Evolutionary conservation across 2,329 filamentous ascomycete genomes (phyloP).

Genomic region (Neofusicoccum parvum): DNA sequence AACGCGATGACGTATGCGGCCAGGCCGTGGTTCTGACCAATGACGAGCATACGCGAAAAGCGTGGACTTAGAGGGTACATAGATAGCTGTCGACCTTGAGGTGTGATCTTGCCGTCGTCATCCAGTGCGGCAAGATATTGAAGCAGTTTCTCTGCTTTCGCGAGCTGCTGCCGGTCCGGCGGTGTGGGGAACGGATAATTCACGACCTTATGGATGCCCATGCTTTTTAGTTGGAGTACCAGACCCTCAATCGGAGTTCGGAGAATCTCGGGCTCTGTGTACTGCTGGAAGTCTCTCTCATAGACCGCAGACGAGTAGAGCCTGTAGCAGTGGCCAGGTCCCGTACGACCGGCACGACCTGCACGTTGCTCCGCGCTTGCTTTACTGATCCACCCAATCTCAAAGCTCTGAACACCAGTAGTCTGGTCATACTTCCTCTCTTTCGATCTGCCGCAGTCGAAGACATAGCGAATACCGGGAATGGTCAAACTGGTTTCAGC

Average conservation of each 20-base stretch:
- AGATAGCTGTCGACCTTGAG: conserved; percentile 78
- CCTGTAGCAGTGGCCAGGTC: conserved; percentile 92
- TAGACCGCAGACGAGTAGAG: conserved; percentile 94
- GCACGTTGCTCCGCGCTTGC: conserved; percentile 89
- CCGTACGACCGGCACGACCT: conserved; percentile 92
- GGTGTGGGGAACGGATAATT: conserved; percentile 97
- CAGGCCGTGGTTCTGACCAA: conserved; percentile 81
- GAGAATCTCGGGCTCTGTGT: conserved; percentile 84
- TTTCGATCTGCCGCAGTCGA: conserved; percentile 90
- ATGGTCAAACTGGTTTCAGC: conserved; percentile 98
- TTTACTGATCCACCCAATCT: conserved; percentile 96
- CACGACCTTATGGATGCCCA: conserved; percentile 86
- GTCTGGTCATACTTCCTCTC: conserved; percentile 85
- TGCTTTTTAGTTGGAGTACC: conserved; percentile 90
- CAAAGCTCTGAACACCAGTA: conserved; percentile 93
- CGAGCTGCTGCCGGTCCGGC: conserved; percentile 73
- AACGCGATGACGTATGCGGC: conserved; percentile 84
- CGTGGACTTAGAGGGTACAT: conserved; percentile 88
- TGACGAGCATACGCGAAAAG: conserved; percentile 87
- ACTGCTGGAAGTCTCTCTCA: conserved; percentile 83
- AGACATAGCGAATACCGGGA: conserved; percentile 91
- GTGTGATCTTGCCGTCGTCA: conserved; percentile 72
- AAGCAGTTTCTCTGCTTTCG: conserved; percentile 82
- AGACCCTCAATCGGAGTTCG: conserved; percentile 88
- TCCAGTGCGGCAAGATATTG: conserved; percentile 82